Evolutionary conservation across 2,329 filamentous ascomycete genomes (phyloP).

Genomic region (Ascochyta rabiei): DNA sequence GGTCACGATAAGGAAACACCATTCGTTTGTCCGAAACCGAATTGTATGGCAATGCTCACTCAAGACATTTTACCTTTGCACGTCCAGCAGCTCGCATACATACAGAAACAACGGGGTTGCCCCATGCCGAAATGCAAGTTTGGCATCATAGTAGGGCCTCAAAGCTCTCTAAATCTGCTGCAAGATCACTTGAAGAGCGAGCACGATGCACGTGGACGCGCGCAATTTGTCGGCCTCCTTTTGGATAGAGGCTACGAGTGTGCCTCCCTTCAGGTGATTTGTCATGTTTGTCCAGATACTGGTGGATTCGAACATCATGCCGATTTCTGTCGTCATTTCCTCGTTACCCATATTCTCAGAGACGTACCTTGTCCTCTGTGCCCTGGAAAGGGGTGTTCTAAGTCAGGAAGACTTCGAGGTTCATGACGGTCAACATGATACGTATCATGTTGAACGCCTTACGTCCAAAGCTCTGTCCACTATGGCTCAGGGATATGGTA

Average conservation of each 20-base stretch:
- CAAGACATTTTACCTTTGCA: conserved; percentile 11
- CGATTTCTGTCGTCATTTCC: conserved; percentile 12
- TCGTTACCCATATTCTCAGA: not conserved
- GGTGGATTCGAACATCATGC: not conserved
- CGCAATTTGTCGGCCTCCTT: not conserved
- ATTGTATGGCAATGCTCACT: not conserved
- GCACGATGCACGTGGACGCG: conserved; percentile 12
- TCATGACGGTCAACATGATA: no score
- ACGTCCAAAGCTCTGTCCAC: not conserved
- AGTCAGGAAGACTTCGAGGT: no score
- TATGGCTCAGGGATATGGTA: not conserved
- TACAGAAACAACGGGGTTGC: not conserved
- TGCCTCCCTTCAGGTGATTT: conserved; percentile 1
- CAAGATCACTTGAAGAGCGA: conserved; percentile 5
- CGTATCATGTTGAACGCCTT: no score
- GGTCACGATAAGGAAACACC: conserved; percentile 19
- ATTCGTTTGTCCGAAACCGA: conserved; percentile 5
- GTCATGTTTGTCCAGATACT: conserved; percentile 11
- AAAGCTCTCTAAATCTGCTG: conserved; percentile 2
- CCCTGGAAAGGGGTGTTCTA: no score
- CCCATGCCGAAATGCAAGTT: conserved; percentile 14
- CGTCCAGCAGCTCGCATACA: not conserved
- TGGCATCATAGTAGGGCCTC: not conserved
- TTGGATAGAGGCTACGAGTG: conserved; percentile 16
- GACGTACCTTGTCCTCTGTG: not conserved